Evolutionary conservation across 805 yeast genomes (phyloP).

Genomic region (Metschnikowia corniflorae): DNA sequence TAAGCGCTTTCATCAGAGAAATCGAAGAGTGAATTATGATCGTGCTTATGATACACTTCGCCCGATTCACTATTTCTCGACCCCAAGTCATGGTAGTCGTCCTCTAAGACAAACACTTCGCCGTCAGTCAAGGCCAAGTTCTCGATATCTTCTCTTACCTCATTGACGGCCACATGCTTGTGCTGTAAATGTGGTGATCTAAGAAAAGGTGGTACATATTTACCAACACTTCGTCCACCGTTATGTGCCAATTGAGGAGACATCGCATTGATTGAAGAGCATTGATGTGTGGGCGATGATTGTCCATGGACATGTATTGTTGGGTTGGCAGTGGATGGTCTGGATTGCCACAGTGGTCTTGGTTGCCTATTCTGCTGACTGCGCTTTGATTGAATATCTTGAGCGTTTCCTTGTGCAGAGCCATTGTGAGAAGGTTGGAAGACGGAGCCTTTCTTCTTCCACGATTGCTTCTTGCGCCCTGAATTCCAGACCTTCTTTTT

Average conservation of each 20-base stretch:
- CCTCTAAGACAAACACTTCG: constrained; percentile 43
- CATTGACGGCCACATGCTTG: constrained; percentile 32
- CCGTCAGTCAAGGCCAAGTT: constrained; percentile 30
- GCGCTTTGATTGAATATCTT: constrained; percentile 1
- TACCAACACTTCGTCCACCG: constrained; percentile 20
- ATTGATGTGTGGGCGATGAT: constrained; percentile 2
- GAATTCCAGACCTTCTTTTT: constrained; percentile 19
- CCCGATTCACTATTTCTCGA: background rate
- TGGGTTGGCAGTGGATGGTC: constrained; percentile 7
- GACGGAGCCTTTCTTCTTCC: constrained; percentile 22
- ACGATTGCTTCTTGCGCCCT: constrained; percentile 22
- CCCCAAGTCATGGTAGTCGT: constrained; percentile 22
- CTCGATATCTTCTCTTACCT: constrained; percentile 37
- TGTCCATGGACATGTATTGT: background rate
- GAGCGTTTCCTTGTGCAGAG: background rate
- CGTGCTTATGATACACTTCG: background rate
- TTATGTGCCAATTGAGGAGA: constrained; percentile 2
- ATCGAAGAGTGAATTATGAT: background rate
- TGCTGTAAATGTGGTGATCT: constrained; percentile 31
- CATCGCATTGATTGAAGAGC: background rate
- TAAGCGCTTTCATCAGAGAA: background rate
- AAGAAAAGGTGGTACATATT: constrained; percentile 42
- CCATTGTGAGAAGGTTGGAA: constrained; percentile 3
- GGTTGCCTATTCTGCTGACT: constrained; percentile 6
- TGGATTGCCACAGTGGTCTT: constrained; percentile 8